These are phyloP conservation scores for Phytophthora brassicae DNA, from an alignment of 352 stramenopile genomes.

Conservation along the genomic window DNA sequence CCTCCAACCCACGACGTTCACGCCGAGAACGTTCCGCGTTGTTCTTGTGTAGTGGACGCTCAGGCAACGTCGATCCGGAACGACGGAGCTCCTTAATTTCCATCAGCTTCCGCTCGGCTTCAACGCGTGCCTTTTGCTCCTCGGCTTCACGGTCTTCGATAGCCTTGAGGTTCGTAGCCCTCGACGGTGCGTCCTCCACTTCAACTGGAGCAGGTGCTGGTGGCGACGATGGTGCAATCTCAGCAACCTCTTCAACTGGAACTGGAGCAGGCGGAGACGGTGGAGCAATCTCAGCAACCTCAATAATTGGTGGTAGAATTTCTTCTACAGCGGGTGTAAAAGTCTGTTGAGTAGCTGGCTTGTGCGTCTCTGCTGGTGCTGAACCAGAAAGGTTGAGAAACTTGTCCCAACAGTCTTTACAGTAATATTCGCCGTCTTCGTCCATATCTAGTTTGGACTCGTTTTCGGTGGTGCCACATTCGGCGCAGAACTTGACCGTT, in stretches of 20 bases:
- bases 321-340: slow-evolving; percentile 1
- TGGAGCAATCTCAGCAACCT: too few species aligned
- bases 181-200: slow-evolving; percentile 27
- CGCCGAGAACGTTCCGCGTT: slow-evolving; percentile 62
- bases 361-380: too few species aligned
- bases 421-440: slow-evolving; percentile 85
- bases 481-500: slow-evolving; percentile 74
- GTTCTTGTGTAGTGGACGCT: slow-evolving; percentile 61
- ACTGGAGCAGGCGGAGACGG: too few species aligned
- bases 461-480: slow-evolving; percentile 76
- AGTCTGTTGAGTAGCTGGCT: too few species aligned
- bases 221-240: slow-evolving; percentile 14
- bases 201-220: slow-evolving; percentile 20
- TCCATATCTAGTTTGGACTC: slow-evolving; percentile 79
- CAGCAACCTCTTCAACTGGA: slow-evolving; percentile 7
- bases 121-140: slow-evolving; percentile 72
- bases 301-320: too few species aligned
- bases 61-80: slow-evolving; percentile 61
- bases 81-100: slow-evolving; percentile 78
- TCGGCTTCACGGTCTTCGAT: slow-evolving; percentile 63
- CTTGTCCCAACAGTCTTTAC: slow-evolving; percentile 88
- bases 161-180: slow-evolving; percentile 38
- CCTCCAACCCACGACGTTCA: slow-evolving; percentile 73
- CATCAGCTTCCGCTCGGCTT: slow-evolving; percentile 81
- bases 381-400: slow-evolving; percentile 62